Conservation (phyloP, 495 filamentous ascomycete genomes). For the Aspergillus sclerotioniger region DNA sequence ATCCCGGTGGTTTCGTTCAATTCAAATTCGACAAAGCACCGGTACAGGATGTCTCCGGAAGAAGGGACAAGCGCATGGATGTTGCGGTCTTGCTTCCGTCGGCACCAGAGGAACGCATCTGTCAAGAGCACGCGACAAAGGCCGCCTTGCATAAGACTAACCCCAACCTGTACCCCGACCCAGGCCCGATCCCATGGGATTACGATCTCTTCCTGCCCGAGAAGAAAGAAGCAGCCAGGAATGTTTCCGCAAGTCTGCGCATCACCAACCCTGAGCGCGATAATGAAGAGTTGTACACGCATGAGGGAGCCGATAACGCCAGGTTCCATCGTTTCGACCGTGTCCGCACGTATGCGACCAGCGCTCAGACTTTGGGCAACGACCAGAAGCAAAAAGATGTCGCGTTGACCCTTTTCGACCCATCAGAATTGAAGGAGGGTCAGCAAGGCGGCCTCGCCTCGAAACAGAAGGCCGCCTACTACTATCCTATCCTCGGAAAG, state of each 20-base stretch:
- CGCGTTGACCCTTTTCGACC: constrained; percentile 62
- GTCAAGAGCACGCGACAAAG: constrained; percentile 49
- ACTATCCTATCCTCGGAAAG: constrained; percentile 81
- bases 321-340: constrained; percentile 71
- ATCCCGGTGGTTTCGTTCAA: constrained; percentile 79
- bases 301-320: constrained; percentile 40
- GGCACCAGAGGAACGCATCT: constrained; percentile 46
- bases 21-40: constrained; percentile 89
- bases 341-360: constrained; percentile 81
- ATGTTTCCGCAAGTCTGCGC: constrained; percentile 72
- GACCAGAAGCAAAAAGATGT: constrained; percentile 55
- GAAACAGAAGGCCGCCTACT: constrained; percentile 75
- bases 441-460: not conserved
- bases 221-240: constrained; percentile 50
- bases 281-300: constrained; percentile 64
- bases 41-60: constrained; percentile 48
- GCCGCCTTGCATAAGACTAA: constrained; percentile 60
- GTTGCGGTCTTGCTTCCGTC: constrained; percentile 72
- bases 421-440: constrained; percentile 40
- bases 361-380: constrained; percentile 58
- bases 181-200: constrained; percentile 62
- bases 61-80: constrained; percentile 80
- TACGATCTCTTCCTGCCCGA: constrained; percentile 79
- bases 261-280: constrained; percentile 66
- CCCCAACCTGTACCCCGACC: constrained; percentile 57